Base-by-base conservation (phyloP, 2,329 filamentous ascomycete genomes). In the Alternaria hordeiaustralica region DNA sequence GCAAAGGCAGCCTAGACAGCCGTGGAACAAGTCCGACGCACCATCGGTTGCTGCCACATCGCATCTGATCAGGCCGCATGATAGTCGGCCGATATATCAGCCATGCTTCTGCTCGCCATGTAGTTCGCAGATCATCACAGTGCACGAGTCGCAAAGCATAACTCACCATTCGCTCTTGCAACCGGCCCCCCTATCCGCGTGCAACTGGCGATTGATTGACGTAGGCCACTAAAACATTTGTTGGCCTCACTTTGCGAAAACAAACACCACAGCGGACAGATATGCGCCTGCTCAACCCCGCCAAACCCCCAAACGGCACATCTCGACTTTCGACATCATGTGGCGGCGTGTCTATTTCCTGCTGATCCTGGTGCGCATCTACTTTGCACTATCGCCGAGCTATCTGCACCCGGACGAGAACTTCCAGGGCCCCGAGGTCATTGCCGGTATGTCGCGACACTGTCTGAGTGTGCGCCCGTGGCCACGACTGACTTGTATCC, bases 331-430 rank as follows among this genome's bases (percentile, higher is more conserved):
- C 64, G 63, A 50, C 68, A 84, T 73, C 73, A 97, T 97, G 95
- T 97, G 93, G 94, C 89, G 94, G 85, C 90, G 94, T 81, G 88
- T 90, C 67, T 97, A 97, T 82, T 85, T 98, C 67, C 83, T 96
- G 60, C 86, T 99, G 73, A 86, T 97, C 75, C 84, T 96, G 71
- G 88, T 97, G 75, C 91, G 96, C 81, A 87, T 98, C 76, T 98
- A 95, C 87, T 95, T 98, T 80, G 95, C 96, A 64, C 84, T 98
- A 69, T 94, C 92, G 67, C 92, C 96, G 63, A 98, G 95, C 85
- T 99, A 99, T 81, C 88, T 99, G 50, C 96, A 99, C 80, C 96
- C 96, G 6, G 96, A 99, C 83, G 96, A 99, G 86, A 96, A 98
- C 84, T 99, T 99, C 76, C 96, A 99, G 83, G 96, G 96, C 36